Percentiles rank a stretch among this genome's conserved stretches.
These are phyloP conservation scores for Truncatella angustata DNA, from an alignment of 2,329 filamentous ascomycete species.

Conservation along the genomic window DNA sequence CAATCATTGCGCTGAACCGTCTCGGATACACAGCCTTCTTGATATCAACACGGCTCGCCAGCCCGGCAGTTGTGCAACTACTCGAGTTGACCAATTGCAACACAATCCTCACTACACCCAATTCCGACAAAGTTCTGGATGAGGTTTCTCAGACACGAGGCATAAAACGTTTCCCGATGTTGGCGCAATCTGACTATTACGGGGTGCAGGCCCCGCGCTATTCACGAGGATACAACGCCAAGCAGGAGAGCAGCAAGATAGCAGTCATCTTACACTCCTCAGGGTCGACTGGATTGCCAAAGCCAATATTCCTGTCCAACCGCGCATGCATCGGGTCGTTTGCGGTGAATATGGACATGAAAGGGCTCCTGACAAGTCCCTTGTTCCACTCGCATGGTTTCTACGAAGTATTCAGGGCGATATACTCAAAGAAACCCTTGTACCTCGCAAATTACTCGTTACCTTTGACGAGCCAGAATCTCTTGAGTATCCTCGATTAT, in stretches of 20 bases:
- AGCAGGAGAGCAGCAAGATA: constrained; percentile 19
- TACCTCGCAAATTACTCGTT: constrained; percentile 38
- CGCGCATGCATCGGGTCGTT: background rate
- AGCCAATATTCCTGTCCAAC: constrained; percentile 30
- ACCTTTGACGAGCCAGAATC: constrained; percentile 34
- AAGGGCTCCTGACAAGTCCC: constrained; percentile 40
- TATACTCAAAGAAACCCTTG: constrained; percentile 40
- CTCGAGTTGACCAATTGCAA: constrained; percentile 32
- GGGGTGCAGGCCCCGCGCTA: constrained; percentile 14
- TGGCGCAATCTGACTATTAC: constrained; percentile 19
- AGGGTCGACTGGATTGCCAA: constrained; percentile 45
- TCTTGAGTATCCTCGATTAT: constrained; percentile 33
- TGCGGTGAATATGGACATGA: constrained; percentile 13
- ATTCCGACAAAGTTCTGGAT: constrained; percentile 29
- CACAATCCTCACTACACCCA: constrained; percentile 35
- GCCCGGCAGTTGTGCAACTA: constrained; percentile 37
- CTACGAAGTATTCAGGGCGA: constrained; percentile 38
- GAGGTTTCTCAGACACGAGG: constrained; percentile 23
- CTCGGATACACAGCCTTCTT: constrained; percentile 41
- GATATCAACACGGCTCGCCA: constrained; percentile 40
- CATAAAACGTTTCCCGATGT: constrained; percentile 19
- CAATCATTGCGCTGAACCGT: constrained; percentile 42
- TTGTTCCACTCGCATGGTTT: constrained; percentile 43
- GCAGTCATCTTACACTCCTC: constrained; percentile 46
- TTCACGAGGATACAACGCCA: constrained; percentile 12